These are phyloP conservation scores for Trichoderma harzianum DNA, from an alignment of 2,329 filamentous ascomycete species.

Conservation along the genomic window DNA sequence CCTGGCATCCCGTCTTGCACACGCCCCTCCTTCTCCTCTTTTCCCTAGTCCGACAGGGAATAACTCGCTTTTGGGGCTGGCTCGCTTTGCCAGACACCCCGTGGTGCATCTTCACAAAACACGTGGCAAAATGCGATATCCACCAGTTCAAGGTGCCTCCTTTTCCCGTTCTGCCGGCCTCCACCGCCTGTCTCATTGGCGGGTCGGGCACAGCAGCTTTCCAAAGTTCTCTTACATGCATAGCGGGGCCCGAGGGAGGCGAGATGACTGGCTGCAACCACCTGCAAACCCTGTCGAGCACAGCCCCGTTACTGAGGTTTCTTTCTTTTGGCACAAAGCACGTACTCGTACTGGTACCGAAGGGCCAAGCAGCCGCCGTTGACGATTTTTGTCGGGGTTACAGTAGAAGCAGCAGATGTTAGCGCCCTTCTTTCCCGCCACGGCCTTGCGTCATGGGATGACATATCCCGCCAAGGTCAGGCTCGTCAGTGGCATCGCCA, in stretches of 20 bases:
- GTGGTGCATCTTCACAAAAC: slow-evolving; percentile 27
- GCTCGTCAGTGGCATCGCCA: not conserved
- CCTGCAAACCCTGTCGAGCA: not conserved
- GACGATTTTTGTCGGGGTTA: not conserved
- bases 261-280: not conserved
- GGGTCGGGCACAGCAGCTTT: not conserved
- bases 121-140: slow-evolving; percentile 29
- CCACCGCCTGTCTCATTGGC: not conserved
- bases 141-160: slow-evolving; percentile 13
- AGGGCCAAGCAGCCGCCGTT: not conserved
- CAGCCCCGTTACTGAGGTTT: not conserved
- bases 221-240: not conserved
- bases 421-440: not conserved
- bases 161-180: not conserved
- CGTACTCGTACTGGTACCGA: not conserved
- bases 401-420: not conserved
- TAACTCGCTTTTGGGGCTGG: slow-evolving; percentile 2
- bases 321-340: not conserved
- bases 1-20: not conserved
- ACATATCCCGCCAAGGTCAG: not conserved
- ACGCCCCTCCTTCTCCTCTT: not conserved
- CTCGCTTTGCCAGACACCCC: not conserved
- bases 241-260: not conserved
- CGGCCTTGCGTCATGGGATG: not conserved
- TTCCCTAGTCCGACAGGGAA: not conserved